Evolutionary conservation across 306 rosid genomes (phyloP), one percentile per base, ranked within the genome.

Genomic region (Potentilla sterilis): DNA sequence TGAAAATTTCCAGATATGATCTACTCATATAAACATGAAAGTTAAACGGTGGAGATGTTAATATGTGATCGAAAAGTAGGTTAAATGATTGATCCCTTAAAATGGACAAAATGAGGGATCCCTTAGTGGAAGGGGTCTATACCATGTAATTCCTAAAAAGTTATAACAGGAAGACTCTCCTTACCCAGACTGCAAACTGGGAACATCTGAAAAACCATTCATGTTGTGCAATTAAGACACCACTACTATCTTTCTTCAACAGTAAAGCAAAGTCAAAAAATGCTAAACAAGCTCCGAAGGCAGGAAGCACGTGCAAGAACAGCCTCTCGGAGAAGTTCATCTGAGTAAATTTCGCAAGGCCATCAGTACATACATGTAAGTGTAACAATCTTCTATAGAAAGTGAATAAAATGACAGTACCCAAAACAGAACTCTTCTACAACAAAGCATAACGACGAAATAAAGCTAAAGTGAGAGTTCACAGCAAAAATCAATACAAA

Each of bases 141-240:
- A n/a, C 71, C 4, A 70, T 35, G 55, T 11, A 42, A 75, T 4
- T 77, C 59, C 57, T n/a, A 34, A 73, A 66, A 22, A 73, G 9
- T 55, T 21, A 37, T 7, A 66, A 32, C 40, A 16, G 43, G 69
- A 72, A 24, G 49, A 77, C 79, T 61, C 64, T 28, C 28, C 92
- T 81, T 87, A 92, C 98, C 98, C 98, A 95, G 74, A 86, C 80
- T 42, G 89, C 85, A 86, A 90, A 85, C 71, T 83, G 89, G 62
- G 98, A 90, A 78, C 89, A 85, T 83, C 85, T 78, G 82, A 81
- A 70, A 57, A 92, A 83, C 97, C 95, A 92, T 58, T 84, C 87
- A 70, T 89, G 87, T 78, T 83, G 85, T 71, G 72, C 84, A 66
- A 86, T 64, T 63, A 76, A 77, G 70, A 65, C 86, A 57, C 85